Conservation (phyloP, 108 stramenopile genomes). For the Bacterosira constricta region DNA sequence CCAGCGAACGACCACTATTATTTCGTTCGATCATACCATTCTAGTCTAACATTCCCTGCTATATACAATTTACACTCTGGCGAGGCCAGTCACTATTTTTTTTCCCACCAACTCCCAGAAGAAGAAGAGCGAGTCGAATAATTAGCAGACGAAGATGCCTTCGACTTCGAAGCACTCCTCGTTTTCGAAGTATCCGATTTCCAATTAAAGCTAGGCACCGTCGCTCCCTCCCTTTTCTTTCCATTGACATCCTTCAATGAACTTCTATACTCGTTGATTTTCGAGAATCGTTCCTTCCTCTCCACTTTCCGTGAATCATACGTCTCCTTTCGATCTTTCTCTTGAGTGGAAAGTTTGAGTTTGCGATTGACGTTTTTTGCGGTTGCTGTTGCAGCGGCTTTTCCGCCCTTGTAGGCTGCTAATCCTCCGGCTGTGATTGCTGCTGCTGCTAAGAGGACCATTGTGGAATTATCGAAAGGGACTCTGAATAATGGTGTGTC, state of each 20-base stretch:
- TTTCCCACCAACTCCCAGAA: conserved; percentile 7
- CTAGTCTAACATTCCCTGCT: too few relatives aligned
- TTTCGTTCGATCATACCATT: too few relatives aligned
- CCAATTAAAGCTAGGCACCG: conserved; percentile 1
- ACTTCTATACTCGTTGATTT: conserved; percentile 42
- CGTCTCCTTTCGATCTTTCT: conserved; percentile 29
- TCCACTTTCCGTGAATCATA: conserved; percentile 38
- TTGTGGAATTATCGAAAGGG: too few relatives aligned
- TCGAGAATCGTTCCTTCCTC: conserved; percentile 35
- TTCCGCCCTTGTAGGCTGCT: conserved; percentile 49
- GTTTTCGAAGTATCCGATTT: not conserved
- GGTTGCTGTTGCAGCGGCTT: conserved; percentile 29
- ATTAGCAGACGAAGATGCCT: not conserved
- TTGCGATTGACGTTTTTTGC: conserved; percentile 35
- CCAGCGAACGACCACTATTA: too few relatives aligned
- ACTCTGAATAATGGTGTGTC: too few relatives aligned
- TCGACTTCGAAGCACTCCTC: not conserved
- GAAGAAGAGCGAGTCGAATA: not conserved
- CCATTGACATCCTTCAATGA: conserved; percentile 18
- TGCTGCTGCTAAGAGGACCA: conserved; percentile 47
- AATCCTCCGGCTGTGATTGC: conserved; percentile 52
- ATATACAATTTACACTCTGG: too few relatives aligned
- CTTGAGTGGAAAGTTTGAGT: conserved; percentile 23
- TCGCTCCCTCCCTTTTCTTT: conserved; percentile 7
- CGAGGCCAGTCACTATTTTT: too few relatives aligned